phyloP scores from a whole-genome alignment of 139 green algal genomes.

The Asterochloris sp. region DNA sequence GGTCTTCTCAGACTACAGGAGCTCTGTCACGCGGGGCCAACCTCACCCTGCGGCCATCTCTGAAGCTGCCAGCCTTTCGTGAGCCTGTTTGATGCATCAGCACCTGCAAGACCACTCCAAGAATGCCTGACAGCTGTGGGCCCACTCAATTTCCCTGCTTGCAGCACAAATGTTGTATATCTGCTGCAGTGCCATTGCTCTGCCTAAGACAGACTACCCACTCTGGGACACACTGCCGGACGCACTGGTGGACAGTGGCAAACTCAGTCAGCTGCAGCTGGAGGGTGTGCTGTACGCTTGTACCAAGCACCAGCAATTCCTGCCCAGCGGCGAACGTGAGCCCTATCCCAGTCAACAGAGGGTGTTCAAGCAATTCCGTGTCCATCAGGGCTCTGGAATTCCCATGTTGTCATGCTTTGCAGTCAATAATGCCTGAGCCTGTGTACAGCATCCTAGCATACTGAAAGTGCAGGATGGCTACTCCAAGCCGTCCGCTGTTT shows the following conservation, averaged over 20 bases:
- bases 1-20: not conserved
- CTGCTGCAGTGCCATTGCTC: slow-evolving; percentile 58
- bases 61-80: not conserved
- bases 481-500: not conserved
- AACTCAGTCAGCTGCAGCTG: slow-evolving; percentile 82
- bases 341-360: not conserved
- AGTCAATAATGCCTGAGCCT: not conserved
- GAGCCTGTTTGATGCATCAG: too few relatives aligned
- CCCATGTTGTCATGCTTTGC: not conserved
- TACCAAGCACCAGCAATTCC: slow-evolving; percentile 71
- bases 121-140: not conserved
- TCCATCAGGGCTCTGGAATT: not conserved
- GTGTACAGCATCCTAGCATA: not conserved
- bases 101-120: not conserved
- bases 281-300: slow-evolving; percentile 82
- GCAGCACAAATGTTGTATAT: not conserved
- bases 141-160: not conserved
- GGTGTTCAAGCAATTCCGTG: not conserved
- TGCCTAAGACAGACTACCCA: slow-evolving; percentile 67
- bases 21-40: not conserved
- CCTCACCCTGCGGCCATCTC: not conserved
- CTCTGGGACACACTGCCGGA: slow-evolving; percentile 55
- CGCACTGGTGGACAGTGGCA: slow-evolving; percentile 51
- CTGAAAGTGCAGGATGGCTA: not conserved
- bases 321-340: slow-evolving; percentile 62